Evolutionary conservation across 352 stramenopile species (phyloP).

Genomic region (Phytophthora chlamydospora): DNA sequence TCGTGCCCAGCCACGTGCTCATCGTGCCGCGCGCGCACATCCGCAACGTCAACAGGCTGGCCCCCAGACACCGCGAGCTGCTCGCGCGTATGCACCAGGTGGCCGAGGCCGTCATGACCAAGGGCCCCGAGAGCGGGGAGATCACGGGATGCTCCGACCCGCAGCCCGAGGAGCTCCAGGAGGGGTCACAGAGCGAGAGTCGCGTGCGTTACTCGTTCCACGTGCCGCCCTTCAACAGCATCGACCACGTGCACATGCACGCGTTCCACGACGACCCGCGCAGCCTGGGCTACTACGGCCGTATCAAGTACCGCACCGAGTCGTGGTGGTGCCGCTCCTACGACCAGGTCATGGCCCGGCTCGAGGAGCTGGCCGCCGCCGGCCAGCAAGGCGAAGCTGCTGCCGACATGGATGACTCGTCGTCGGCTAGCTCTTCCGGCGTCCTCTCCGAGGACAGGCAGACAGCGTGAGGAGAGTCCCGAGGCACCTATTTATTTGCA

Average conservation of each 20-base stretch:
- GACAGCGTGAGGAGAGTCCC: constrained; percentile 18
- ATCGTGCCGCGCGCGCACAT: constrained; percentile 83
- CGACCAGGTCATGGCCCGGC: constrained; percentile 61
- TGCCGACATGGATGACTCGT: constrained; percentile 18
- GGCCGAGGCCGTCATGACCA: constrained; percentile 51
- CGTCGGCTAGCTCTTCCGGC: constrained; percentile 22
- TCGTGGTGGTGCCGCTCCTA: constrained; percentile 87
- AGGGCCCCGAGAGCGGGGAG: constrained; percentile 5
- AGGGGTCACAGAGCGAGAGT: constrained; percentile 9
- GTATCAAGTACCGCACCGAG: constrained; percentile 82
- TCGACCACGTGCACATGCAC: constrained; percentile 91
- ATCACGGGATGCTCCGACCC: constrained; percentile 8
- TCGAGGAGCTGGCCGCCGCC: constrained; percentile 27
- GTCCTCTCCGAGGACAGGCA: constrained; percentile 14
- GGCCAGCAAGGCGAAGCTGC: constrained; percentile 15
- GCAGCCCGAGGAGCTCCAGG: constrained; percentile 8
- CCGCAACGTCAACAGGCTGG: constrained; percentile 78
- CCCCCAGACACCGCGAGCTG: constrained; percentile 49
- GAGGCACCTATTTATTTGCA: constrained; percentile 36
- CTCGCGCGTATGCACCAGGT: constrained; percentile 70
- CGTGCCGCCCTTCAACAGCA: constrained; percentile 84
- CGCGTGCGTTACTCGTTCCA: constrained; percentile 65
- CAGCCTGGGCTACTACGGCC: constrained; percentile 57
- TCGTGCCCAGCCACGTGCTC: constrained; percentile 75
- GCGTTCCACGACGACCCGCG: constrained; percentile 57